Evolutionary conservation across 495 filamentous ascomycete species (phyloP).

Genomic region (Neurospora sp.): DNA sequence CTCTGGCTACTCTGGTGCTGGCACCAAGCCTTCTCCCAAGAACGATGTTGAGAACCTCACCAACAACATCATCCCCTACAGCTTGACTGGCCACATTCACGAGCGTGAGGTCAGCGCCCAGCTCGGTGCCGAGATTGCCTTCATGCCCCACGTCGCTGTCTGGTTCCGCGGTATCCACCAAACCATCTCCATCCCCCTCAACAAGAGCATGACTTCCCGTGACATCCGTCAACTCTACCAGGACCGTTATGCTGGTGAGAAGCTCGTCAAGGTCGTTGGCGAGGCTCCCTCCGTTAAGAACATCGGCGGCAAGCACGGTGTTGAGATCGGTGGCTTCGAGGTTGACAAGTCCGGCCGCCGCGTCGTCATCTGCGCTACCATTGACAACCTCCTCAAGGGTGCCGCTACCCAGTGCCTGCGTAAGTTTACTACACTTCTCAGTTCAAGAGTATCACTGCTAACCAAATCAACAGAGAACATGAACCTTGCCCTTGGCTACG

Average conservation of each 20-base stretch:
- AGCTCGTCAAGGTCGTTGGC: conserved; percentile 82
- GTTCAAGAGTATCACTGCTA: conserved; percentile 5
- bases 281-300: conserved; percentile 80
- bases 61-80: conserved; percentile 88
- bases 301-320: conserved; percentile 82
- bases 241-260: conserved; percentile 90
- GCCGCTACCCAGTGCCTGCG: conserved; percentile 92
- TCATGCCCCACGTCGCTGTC: conserved; percentile 87
- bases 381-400: conserved; percentile 95
- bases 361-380: conserved; percentile 92
- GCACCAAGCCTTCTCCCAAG: conserved; percentile 91
- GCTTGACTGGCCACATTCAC: conserved; percentile 90
- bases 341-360: conserved; percentile 81
- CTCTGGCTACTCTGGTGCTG: conserved; percentile 91
- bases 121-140: conserved; percentile 68
- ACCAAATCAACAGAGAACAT: conserved; percentile 65
- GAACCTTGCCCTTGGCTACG: conserved; percentile 90
- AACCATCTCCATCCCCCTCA: conserved; percentile 81
- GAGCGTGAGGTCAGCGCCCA: conserved; percentile 81
- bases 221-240: conserved; percentile 94
- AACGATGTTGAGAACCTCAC: conserved; percentile 85
- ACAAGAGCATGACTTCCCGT: conserved; percentile 71
- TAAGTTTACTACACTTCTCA: conserved; percentile 37
- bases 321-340: conserved; percentile 91
- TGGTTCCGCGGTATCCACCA: conserved; percentile 98